A percentile compares a stretch with the other conserved stretches of the same genome.
phyloP scores from a whole-genome alignment of 768 basidiomycete species.

The Tulasnella calospora region DNA sequence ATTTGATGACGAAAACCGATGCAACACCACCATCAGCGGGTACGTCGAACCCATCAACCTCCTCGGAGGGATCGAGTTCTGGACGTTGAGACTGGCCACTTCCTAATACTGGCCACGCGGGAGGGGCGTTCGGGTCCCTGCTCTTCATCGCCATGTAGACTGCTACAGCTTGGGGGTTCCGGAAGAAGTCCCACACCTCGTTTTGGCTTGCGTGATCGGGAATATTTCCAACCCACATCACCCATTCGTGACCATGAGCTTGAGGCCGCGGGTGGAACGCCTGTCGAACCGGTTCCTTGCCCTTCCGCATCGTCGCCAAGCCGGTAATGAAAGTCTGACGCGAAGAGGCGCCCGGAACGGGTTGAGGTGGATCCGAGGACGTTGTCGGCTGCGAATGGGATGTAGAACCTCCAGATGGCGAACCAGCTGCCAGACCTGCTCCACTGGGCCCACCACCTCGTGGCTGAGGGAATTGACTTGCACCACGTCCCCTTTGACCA shows the following conservation, averaged over 20 bases:
- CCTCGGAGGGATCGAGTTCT: neutral
- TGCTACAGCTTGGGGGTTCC: slow-evolving; percentile 32
- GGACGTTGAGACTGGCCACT: neutral
- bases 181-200: slow-evolving; percentile 85
- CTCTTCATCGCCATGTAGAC: neutral
- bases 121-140: slow-evolving; percentile 10
- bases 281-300: slow-evolving; percentile 15
- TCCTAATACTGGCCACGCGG: neutral
- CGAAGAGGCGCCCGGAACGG: neutral
- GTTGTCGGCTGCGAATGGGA: slow-evolving; percentile 1
- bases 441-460: slow-evolving; percentile 19
- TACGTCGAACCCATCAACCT: neutral
- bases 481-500: slow-evolving; percentile 7
- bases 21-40: slow-evolving; percentile 52
- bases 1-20: slow-evolving; percentile 87
- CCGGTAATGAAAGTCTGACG: neutral
- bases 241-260: slow-evolving; percentile 78
- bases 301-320: slow-evolving; percentile 9
- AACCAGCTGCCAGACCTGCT: slow-evolving; percentile 20
- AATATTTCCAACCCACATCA: slow-evolving; percentile 95
- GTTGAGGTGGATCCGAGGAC: neutral
- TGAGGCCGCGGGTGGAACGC: slow-evolving; percentile 27
- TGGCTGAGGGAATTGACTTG: slow-evolving; percentile 7
- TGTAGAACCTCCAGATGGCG: slow-evolving; percentile 12
- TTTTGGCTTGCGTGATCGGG: slow-evolving; percentile 76